Base-by-base conservation (phyloP, 768 basidiomycete genomes). In the Fistulinella prunicolor region DNA sequence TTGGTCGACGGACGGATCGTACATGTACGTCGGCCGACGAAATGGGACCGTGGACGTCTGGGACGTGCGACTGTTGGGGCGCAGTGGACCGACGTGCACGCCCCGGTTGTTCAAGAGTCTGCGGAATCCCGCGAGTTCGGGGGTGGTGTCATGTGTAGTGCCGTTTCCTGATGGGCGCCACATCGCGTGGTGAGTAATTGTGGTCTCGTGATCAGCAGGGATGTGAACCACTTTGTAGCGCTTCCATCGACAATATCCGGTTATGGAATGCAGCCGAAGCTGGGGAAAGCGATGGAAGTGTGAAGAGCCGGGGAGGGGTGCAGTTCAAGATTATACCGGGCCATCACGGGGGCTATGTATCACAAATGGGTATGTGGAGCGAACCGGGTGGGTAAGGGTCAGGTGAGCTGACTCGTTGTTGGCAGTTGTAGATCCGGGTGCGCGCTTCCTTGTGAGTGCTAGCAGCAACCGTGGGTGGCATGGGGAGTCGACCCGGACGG, bases 261-360 rank as follows among this genome's bases (percentile, higher is more conserved):
- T 68, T 97, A 32, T 97, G 94, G 94, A 93, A 97, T 57, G 86
- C 89, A 12, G 80, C 83, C 12, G 89, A 92, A 47, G 82, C 83
- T 22, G 80, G 77, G 30, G 85, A 87, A 59, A 65, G 72, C 12
- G 90, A 93, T 54, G 74, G 75, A 16, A 76, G 65, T 41, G 80
- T 81, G 46, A 83, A 77, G 62, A 69, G 72, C 49, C 82, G 76
- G 65, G 80, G 84, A 47, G 82, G 85, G 8, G 84, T 86, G 16
- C 90, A 85, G 46, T 97, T 95, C 76, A 94, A 92, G 72, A 94
- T 97, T 51, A 88, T 97, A 30, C 86, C 93, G 10, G 95, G 94
- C 0, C 95, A 96, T 70, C 91, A 96, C 69, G 94, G 94, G 30
- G 95, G 94, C 9, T 87, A 86, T 59, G 81, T 97, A 4, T 95